A percentile compares a stretch with the other conserved stretches of the same genome.
Conservation (phyloP, 2,329 filamentous ascomycete species). For the Trichoderma sp. region DNA sequence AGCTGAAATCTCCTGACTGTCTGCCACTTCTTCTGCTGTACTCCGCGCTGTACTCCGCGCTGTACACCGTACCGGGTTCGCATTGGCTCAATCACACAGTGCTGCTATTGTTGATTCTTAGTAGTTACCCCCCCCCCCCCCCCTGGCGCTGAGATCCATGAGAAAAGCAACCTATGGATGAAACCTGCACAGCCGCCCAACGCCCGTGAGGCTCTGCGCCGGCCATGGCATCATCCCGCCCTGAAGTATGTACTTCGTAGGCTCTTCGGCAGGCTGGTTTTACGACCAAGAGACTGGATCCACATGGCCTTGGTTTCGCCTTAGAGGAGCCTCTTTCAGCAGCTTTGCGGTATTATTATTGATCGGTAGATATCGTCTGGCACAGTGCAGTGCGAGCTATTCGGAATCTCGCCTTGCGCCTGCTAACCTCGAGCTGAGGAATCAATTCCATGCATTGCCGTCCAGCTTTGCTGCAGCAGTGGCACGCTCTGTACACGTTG, state of each 20-base stretch:
- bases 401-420: neutral
- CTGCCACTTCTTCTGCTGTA: too few species aligned
- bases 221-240: neutral
- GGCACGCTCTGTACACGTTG: too few species aligned
- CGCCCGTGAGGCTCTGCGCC: conserved; percentile 8
- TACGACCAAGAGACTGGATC: neutral
- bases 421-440: neutral
- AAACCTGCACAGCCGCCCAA: conserved; percentile 16
- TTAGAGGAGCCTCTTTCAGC: neutral
- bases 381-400: neutral
- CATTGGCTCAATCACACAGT: too few species aligned
- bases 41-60: too few species aligned
- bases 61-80: too few species aligned
- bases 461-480: neutral
- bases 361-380: neutral
- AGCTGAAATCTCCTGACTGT: too few species aligned
- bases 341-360: neutral
- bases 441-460: neutral
- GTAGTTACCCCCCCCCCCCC: too few species aligned
- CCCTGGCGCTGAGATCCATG: neutral
- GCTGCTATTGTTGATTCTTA: neutral
- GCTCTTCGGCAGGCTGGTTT: neutral
- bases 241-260: too few species aligned
- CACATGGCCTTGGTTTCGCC: neutral
- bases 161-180: neutral